phyloP scores from a whole-genome alignment of 2,329 filamentous ascomycete species.

The Ceratocystis variospora region DNA sequence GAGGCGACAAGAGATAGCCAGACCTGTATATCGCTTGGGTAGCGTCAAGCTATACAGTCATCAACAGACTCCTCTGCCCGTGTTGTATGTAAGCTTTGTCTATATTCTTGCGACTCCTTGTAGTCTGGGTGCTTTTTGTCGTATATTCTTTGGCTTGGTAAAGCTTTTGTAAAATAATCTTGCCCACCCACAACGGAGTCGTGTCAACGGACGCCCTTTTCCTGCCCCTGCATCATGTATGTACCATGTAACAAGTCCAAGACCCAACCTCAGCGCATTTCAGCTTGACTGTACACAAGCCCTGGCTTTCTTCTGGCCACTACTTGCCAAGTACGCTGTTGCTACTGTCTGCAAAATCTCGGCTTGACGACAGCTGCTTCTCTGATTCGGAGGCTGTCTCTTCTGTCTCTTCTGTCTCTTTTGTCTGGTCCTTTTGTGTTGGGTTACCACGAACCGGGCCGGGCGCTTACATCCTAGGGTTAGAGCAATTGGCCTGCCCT shows the following conservation, averaged over 20 bases:
- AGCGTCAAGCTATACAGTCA: background rate
- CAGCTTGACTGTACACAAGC: background rate
- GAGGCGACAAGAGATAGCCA: slow-evolving; percentile 1
- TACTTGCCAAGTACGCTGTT: no score
- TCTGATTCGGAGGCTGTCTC: background rate
- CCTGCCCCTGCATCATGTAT: background rate
- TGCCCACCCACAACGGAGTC: no score
- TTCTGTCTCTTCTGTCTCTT: no score
- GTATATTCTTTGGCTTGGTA: background rate
- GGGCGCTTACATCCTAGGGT: background rate
- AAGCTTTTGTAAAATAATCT: background rate
- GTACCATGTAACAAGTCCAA: background rate
- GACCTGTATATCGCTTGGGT: background rate
- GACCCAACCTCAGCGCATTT: background rate
- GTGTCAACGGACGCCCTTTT: background rate
- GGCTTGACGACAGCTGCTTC: no score
- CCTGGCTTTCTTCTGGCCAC: no score
- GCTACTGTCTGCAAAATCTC: no score
- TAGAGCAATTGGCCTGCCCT: background rate
- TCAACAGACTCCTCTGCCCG: background rate
- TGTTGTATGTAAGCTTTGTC: background rate
- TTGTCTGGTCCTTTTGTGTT: background rate
- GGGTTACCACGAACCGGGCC: background rate
- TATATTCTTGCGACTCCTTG: background rate
- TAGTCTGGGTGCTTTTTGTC: background rate